phyloP scores from a whole-genome alignment of 768 basidiomycete genomes.

The Coprinopsis cinerea region DNA sequence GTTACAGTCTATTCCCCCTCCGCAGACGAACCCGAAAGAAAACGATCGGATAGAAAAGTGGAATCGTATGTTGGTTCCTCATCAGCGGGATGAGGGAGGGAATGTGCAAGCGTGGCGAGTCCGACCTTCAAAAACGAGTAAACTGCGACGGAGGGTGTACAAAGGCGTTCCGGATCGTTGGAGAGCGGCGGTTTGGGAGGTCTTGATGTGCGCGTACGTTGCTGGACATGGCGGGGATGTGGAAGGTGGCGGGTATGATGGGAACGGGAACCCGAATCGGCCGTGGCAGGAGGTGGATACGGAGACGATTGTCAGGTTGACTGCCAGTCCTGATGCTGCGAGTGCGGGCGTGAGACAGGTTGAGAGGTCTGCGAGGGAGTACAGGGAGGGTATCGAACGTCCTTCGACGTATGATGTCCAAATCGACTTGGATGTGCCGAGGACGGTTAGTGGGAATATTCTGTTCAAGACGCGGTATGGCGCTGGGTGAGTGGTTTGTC shows the following conservation, averaged over 20 bases:
- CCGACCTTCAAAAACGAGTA: constrained; percentile 56
- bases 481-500: constrained; percentile 60
- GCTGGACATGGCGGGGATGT: neutral
- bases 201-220: constrained; percentile 53
- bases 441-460: constrained; percentile 92
- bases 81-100: constrained; percentile 64
- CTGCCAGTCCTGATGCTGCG: constrained; percentile 19
- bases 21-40: constrained; percentile 56
- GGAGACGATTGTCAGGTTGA: neutral
- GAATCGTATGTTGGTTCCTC: constrained; percentile 82
- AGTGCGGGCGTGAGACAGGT: constrained; percentile 41
- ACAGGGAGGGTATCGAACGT: constrained; percentile 61
- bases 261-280: neutral
- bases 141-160: constrained; percentile 72
- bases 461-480: constrained; percentile 96
- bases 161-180: constrained; percentile 98
- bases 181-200: constrained; percentile 89
- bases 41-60: constrained; percentile 79
- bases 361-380: constrained; percentile 38
- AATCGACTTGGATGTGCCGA: constrained; percentile 95
- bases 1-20: constrained; percentile 51
- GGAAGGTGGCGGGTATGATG: neutral
- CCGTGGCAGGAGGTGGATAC: neutral
- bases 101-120: constrained; percentile 74
- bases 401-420: constrained; percentile 92